Evolutionary conservation across 192 early-diverging fungal genomes (phyloP).

Genomic region (Linnemannia zychae): DNA sequence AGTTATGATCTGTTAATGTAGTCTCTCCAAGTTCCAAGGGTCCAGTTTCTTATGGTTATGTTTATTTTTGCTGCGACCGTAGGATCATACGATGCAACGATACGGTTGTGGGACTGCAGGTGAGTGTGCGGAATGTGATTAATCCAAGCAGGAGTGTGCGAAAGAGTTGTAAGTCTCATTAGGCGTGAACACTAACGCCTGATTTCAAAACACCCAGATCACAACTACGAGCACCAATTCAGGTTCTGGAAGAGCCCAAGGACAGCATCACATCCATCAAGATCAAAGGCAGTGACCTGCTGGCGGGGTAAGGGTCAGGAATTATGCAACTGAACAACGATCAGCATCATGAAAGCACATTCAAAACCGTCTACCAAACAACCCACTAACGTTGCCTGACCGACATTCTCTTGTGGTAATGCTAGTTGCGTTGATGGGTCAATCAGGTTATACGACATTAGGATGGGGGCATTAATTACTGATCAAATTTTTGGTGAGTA

Average conservation of each 20-base stretch:
- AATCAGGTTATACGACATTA: conserved; percentile 89
- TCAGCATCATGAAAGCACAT: background rate
- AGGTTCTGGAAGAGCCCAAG: conserved; percentile 85
- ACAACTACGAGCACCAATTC: conserved; percentile 77
- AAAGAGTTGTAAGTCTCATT: too few species aligned
- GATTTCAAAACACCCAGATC: conserved; percentile 46
- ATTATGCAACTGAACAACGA: background rate
- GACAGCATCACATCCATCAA: conserved; percentile 88
- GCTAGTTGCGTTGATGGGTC: conserved; percentile 84
- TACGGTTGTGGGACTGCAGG: conserved; percentile 86
- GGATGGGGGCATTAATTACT: conserved; percentile 74
- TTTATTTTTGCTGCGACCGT: background rate
- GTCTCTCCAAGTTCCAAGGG: too few species aligned
- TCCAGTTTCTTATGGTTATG: background rate
- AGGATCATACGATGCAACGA: conserved; percentile 78
- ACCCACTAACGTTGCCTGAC: background rate
- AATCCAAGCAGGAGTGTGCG: too few species aligned
- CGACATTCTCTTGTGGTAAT: background rate
- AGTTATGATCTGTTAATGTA: background rate
- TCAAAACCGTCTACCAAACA: too few species aligned
- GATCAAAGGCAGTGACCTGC: conserved; percentile 78
- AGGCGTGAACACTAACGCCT: background rate
- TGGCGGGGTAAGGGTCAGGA: conserved; percentile 70
- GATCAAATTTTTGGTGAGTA: conserved; percentile 80
- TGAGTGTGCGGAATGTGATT: conserved; percentile 13